A percentile compares a stretch with the other conserved stretches of the same genome.
These are phyloP conservation scores for Tetrapisispora namnaoensis DNA, from an alignment of 805 yeast species.

Conservation along the genomic window DNA sequence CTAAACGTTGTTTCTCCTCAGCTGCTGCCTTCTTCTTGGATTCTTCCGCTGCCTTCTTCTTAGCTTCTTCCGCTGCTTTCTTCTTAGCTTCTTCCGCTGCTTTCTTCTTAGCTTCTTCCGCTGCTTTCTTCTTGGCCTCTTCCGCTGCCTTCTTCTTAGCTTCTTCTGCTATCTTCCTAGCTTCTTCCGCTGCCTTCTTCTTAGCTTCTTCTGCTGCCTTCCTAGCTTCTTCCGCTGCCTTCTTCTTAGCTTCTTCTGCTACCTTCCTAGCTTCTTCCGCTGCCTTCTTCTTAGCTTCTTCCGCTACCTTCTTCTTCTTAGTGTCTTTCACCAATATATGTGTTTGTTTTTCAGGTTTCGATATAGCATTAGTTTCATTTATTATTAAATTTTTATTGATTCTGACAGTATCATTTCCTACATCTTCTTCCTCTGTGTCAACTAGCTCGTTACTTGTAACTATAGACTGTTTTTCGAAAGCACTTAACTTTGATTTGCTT, in stretches of 20 bases:
- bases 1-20: not conserved
- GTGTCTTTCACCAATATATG: not conserved
- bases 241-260: not conserved
- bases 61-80: not conserved
- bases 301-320: not conserved
- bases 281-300: not conserved
- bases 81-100: not conserved
- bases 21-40: not conserved
- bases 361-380: not conserved
- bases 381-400: not conserved
- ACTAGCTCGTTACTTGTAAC: not conserved
- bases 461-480: no score
- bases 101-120: not conserved
- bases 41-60: not conserved
- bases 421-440: not conserved
- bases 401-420: conserved; percentile 3
- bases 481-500: not conserved
- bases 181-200: not conserved
- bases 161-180: not conserved
- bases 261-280: not conserved
- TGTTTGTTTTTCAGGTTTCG: no score
- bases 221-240: not conserved
- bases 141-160: not conserved
- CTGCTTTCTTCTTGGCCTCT: not conserved
- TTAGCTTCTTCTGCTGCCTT: not conserved